Percentiles rank a stretch among this genome's conserved stretches.
phyloP scores from a whole-genome alignment of 2,329 filamentous ascomycete species.

The Pseudogymnoascus sp. region DNA sequence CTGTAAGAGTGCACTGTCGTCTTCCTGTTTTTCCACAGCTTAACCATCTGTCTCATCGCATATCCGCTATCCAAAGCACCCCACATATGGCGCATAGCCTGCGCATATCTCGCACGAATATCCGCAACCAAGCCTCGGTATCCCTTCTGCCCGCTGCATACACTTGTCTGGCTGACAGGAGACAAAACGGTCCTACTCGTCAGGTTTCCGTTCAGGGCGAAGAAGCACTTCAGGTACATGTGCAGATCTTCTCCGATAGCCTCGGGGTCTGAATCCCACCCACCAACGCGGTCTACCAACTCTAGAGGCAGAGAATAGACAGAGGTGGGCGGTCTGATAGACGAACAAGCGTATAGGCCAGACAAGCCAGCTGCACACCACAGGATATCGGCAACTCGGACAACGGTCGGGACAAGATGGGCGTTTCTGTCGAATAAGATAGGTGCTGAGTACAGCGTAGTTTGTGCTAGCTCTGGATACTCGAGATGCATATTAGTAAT shows the following conservation, averaged over 20 bases:
- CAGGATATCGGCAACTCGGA: slow-evolving; percentile 64
- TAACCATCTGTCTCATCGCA: slow-evolving; percentile 50
- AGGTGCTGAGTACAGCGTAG: slow-evolving; percentile 60
- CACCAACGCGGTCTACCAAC: slow-evolving; percentile 60
- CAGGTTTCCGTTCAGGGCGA: slow-evolving; percentile 62
- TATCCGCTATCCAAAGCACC: slow-evolving; percentile 63
- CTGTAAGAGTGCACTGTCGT: slow-evolving; percentile 48
- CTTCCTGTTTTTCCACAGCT: slow-evolving; percentile 51
- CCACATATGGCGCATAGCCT: slow-evolving; percentile 71
- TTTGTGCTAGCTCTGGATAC: slow-evolving; percentile 51
- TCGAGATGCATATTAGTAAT: slow-evolving; percentile 56
- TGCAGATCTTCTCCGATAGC: slow-evolving; percentile 71
- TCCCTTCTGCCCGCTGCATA: slow-evolving; percentile 50
- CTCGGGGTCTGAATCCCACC: slow-evolving; percentile 64
- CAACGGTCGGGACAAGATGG: slow-evolving; percentile 57
- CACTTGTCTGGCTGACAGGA: slow-evolving; percentile 66
- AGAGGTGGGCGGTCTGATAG: slow-evolving; percentile 62
- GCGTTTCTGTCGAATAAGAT: slow-evolving; percentile 71
- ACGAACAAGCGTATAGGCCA: slow-evolving; percentile 56
- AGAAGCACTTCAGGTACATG: slow-evolving; percentile 75
- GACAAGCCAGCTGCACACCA: slow-evolving; percentile 67
- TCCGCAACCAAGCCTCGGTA: slow-evolving; percentile 48
- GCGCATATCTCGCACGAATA: slow-evolving; percentile 59
- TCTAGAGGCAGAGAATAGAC: slow-evolving; percentile 65
- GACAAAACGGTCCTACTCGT: slow-evolving; percentile 57